These are phyloP conservation scores for Trichoderma sp. DNA, from an alignment of 2,329 filamentous ascomycete genomes.

Conservation along the genomic window DNA sequence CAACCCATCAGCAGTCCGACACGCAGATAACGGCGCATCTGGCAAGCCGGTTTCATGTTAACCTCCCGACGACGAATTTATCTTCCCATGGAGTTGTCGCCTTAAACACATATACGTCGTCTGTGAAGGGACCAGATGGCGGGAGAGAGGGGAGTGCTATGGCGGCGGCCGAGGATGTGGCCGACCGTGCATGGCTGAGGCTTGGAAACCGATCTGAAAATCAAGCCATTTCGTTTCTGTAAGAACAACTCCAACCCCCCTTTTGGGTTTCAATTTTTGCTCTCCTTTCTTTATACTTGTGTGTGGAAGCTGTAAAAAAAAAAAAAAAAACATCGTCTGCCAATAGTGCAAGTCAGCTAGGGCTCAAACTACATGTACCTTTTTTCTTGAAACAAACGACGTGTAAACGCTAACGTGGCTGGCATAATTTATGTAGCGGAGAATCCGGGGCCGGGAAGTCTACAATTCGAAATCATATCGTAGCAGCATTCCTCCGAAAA, in stretches of 20 bases:
- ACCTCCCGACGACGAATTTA: slow-evolving; percentile 81
- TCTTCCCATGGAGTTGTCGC: slow-evolving; percentile 91
- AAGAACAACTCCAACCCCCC: slow-evolving; percentile 44
- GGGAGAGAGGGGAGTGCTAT: slow-evolving; percentile 88
- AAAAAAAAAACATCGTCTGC: not conserved
- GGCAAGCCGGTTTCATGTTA: slow-evolving; percentile 88
- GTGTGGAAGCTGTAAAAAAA: not conserved
- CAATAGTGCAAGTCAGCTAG: not conserved
- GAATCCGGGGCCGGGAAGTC: slow-evolving; percentile 97
- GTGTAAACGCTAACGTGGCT: slow-evolving; percentile 26
- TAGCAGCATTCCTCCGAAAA: slow-evolving; percentile 83
- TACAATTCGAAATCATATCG: slow-evolving; percentile 83
- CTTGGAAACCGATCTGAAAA: slow-evolving; percentile 89
- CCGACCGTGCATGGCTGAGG: slow-evolving; percentile 79
- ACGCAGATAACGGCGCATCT: slow-evolving; percentile 80
- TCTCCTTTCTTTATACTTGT: not conserved
- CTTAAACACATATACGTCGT: slow-evolving; percentile 92
- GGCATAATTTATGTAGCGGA: slow-evolving; percentile 63
- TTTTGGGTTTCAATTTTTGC: not conserved
- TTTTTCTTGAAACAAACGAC: not conserved
- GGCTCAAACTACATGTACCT: not conserved
- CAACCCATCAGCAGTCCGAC: slow-evolving; percentile 77
- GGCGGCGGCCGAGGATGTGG: slow-evolving; percentile 89
- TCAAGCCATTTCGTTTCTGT: slow-evolving; percentile 92
- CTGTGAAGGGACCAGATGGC: slow-evolving; percentile 85